Percentiles rank a stretch among this genome's conserved stretches.
Evolutionary conservation across 495 filamentous ascomycete genomes (phyloP).

Genomic region (Elaphomyces granulatus): DNA sequence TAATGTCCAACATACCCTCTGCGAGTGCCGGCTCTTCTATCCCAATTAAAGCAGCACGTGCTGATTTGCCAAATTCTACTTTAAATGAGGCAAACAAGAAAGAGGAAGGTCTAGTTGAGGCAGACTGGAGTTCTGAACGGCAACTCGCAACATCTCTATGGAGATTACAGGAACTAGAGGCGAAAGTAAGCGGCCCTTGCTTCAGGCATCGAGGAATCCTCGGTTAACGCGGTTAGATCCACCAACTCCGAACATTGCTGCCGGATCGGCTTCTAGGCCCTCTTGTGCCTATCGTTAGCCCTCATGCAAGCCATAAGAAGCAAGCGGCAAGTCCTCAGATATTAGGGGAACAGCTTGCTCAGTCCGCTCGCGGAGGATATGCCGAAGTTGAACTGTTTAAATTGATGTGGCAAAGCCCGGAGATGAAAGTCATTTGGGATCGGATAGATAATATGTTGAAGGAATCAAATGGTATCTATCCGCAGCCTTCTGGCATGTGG

Average conservation of each 20-base stretch:
- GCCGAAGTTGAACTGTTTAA: conserved; percentile 22
- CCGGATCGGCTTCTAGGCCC: conserved; percentile 27
- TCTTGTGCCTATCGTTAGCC: conserved; percentile 19
- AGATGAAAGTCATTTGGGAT: conserved; percentile 26
- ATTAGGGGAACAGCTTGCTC: conserved; percentile 16
- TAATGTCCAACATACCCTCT: no score
- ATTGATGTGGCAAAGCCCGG: conserved; percentile 21
- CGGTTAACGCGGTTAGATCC: conserved; percentile 17
- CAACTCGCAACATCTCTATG: conserved; percentile 30
- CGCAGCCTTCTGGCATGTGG: conserved; percentile 29
- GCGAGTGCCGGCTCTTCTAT: no score
- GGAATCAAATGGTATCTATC: conserved; percentile 21
- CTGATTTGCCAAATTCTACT: no score
- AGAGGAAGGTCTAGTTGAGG: no score
- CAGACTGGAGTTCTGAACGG: conserved; percentile 23
- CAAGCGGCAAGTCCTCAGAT: conserved; percentile 17
- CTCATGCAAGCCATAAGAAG: conserved; percentile 7
- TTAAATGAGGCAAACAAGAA: no score
- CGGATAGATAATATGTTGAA: conserved; percentile 21
- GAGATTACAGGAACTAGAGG: conserved; percentile 30
- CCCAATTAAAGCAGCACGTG: no score
- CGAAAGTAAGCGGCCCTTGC: conserved; percentile 14
- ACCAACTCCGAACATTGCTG: conserved; percentile 28
- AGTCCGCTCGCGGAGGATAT: conserved; percentile 15
- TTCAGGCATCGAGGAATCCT: background rate